Base-by-base conservation (phyloP, 1,284 basidiomycete genomes). In the Leccinum subrobustum region DNA sequence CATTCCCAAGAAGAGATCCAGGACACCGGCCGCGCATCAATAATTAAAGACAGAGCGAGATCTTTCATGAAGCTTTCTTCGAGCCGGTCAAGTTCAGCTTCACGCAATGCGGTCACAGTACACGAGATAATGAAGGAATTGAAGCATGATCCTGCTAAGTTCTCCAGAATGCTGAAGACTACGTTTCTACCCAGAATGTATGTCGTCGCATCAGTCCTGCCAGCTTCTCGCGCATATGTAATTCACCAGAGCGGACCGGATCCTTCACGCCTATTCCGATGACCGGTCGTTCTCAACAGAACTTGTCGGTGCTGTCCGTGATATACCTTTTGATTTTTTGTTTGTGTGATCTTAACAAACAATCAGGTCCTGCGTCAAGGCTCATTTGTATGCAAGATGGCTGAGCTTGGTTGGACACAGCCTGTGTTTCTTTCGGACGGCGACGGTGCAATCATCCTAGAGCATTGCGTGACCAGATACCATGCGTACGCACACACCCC, bases 331-430 rank as follows among this genome's bases (percentile, higher is more conserved):
- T 9, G 9, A 2, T 27, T 1, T 31, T 23, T 20, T n/a, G 3
- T 51, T 37, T 16, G 12, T 9, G 27, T 9, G 33, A 35, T 52
- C n/a, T 7, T 2, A 20, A 7, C 54, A 1, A 5, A 54, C 27
- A 31, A 14, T 11, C 29, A 82, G 82, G 80, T 84, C 12, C 64
- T 86, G 9, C 82, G 85, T 1, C 86, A 88, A 69, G 78, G 78
- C 2, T 77, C 77, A 0, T 88, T 87, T 63, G 74, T 84, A 5
- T 64, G 73, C 61, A 86, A 86, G 73, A 83, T 85, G 79, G 66
- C 71, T 42, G 73, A 78, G 11, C 75, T 87, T 2, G 76, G 77
- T 1, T 87, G 85, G 85, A 83, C 81, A 0, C 62, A 70, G 14
- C 74, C 78, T 0, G 70, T 65, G 0, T 81, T 76, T 62, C 79